phyloP scores from a whole-genome alignment of 2,329 filamentous ascomycete genomes.

The Helminthosporium solani region DNA sequence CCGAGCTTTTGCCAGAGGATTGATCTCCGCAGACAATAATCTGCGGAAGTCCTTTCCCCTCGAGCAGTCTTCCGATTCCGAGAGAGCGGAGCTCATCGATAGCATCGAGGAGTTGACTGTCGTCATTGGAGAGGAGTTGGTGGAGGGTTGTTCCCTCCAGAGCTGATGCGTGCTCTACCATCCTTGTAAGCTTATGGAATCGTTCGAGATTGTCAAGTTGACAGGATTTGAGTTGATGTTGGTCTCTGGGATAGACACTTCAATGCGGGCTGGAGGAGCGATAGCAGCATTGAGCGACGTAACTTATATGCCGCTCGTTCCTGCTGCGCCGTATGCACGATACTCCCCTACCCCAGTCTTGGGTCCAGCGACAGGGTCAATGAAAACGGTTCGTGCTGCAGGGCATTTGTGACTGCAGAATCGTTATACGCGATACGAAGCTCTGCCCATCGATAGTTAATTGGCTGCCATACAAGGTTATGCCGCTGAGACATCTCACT shows the following conservation, averaged over 20 bases:
- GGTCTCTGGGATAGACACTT: conserved; percentile 5
- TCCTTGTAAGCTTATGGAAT: conserved; percentile 3
- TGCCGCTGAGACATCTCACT: too few species aligned
- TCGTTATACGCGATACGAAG: conserved; percentile 1
- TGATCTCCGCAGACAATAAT: conserved; percentile 41
- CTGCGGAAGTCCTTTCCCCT: conserved; percentile 6
- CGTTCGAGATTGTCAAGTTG: conserved; percentile 5
- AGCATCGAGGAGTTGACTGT: conserved; percentile 51
- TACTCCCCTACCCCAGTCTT: neutral
- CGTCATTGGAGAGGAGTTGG: conserved; percentile 15
- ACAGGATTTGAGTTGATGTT: conserved; percentile 5
- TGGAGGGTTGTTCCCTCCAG: conserved; percentile 15
- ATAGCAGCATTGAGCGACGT: conserved; percentile 3
- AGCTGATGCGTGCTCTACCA: conserved; percentile 4
- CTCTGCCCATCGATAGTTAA: neutral
- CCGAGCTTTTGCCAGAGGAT: conserved; percentile 62
- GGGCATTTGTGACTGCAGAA: neutral
- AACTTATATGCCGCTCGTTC: conserved; percentile 5
- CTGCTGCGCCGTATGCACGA: conserved; percentile 6
- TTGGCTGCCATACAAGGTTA: conserved; percentile 3
- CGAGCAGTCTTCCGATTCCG: conserved; percentile 42
- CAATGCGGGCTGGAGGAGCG: conserved; percentile 2
- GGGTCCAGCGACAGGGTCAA: neutral
- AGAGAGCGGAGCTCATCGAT: conserved; percentile 54
- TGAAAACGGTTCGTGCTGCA: neutral